A percentile compares a stretch with the other conserved stretches of the same genome.
These are phyloP conservation scores for Apiospora marii DNA, from an alignment of 2,329 filamentous ascomycete genomes.

Conservation along the genomic window DNA sequence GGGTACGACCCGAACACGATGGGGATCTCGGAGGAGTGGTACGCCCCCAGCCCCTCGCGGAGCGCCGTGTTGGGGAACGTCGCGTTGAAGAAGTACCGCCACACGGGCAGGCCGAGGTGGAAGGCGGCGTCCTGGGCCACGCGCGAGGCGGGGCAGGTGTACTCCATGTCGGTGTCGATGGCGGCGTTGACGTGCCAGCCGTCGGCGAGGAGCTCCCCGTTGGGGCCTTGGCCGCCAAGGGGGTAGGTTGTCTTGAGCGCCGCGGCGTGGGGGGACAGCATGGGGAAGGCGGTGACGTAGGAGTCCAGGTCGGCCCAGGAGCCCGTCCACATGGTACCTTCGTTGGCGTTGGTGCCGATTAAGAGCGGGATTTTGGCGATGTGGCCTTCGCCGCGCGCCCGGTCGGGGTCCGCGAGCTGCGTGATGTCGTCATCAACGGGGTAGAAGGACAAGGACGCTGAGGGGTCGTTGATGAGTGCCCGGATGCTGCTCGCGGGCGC, in stretches of 20 bases:
- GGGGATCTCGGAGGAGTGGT: conserved; percentile 40
- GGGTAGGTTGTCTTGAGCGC: conserved; percentile 23
- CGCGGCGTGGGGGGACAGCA: conserved; percentile 13
- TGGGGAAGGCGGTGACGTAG: conserved; percentile 12
- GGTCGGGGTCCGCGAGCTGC: conserved; percentile 45
- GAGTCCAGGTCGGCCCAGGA: conserved; percentile 7
- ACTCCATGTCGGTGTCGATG: conserved; percentile 35
- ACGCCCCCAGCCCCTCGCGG: conserved; percentile 40
- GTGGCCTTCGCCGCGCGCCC: conserved; percentile 37
- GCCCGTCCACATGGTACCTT: conserved; percentile 36
- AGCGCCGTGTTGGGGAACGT: conserved; percentile 37
- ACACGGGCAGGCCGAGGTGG: conserved; percentile 36
- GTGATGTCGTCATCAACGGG: conserved; percentile 42
- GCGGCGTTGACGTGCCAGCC: conserved; percentile 34
- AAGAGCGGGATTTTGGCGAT: conserved; percentile 39
- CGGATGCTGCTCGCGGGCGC: conserved; percentile 44
- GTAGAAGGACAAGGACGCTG: conserved; percentile 38
- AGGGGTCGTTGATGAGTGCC: conserved; percentile 39
- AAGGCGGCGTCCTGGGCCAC: conserved; percentile 39
- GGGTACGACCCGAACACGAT: conserved; percentile 42
- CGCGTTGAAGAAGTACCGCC: conserved; percentile 30
- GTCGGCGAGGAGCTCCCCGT: not conserved
- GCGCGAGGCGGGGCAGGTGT: conserved; percentile 32
- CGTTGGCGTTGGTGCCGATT: conserved; percentile 37
- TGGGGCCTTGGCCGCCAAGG: conserved; percentile 1